Conservation (phyloP, 371 early-diverging fungal genomes). For the Lichtheimia corymbifera region DNA sequence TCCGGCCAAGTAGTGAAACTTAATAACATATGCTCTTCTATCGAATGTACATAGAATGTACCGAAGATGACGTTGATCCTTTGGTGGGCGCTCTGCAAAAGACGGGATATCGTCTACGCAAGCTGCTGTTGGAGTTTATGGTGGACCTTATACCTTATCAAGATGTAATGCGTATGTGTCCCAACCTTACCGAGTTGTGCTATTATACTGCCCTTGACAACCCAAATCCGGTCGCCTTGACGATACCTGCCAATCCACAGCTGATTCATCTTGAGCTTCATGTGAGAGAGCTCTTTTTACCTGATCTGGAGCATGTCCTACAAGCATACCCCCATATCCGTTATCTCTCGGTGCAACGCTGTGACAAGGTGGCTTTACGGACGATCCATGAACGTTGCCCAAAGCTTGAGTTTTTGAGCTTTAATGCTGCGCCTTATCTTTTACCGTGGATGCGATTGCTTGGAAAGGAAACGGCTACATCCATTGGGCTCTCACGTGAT, state of each 20-base stretch:
- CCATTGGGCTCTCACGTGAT: not conserved
- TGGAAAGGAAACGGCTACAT: not conserved
- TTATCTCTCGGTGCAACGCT: conserved; percentile 4
- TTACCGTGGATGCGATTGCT: not conserved
- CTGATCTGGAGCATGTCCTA: conserved; percentile 2
- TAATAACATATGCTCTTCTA: not conserved
- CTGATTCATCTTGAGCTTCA: not conserved
- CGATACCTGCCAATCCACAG: not conserved
- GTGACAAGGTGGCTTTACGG: conserved; percentile 1
- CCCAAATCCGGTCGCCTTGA: not conserved
- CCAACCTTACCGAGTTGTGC: conserved; percentile 5
- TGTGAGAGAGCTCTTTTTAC: not conserved
- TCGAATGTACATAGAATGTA: not conserved
- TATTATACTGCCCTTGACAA: not conserved
- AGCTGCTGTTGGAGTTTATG: conserved; percentile 1
- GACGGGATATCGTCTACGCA: not conserved
- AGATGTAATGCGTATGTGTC: not conserved
- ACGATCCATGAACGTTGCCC: not conserved
- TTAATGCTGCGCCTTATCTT: not conserved
- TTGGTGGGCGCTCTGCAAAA: not conserved
- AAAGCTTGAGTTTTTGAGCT: not conserved
- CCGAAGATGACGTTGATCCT: not conserved
- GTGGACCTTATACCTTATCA: conserved; percentile 1
- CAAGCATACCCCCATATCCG: conserved; percentile 3
- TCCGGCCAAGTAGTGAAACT: not conserved